Evolutionary conservation across 768 basidiomycete species (phyloP).

Genomic region (Tricholoma terreum): DNA sequence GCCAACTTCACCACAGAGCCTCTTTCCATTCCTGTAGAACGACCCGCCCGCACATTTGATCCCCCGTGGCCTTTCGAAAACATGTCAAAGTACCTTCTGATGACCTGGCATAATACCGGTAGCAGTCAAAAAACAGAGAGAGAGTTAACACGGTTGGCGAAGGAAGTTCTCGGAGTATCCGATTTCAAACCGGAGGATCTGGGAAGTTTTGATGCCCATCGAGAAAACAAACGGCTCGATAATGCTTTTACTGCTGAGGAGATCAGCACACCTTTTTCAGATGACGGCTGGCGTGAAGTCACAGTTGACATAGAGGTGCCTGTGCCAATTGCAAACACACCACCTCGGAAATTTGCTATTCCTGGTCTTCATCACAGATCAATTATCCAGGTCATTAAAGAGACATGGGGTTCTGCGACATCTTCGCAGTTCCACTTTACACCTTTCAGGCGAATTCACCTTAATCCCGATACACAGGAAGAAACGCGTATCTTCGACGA

Average conservation of each 20-base stretch:
- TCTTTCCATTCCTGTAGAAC: background rate
- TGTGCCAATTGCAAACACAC: conserved; percentile 4
- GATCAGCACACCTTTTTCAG: background rate
- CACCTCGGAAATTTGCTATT: conserved; percentile 20
- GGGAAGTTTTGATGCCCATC: conserved; percentile 6
- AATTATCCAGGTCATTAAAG: conserved; percentile 21
- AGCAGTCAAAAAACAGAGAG: background rate
- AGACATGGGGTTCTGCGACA: conserved; percentile 8
- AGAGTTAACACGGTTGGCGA: background rate
- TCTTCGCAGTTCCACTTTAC: conserved; percentile 15
- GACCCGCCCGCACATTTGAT: background rate
- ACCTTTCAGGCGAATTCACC: conserved; percentile 21
- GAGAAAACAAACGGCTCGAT: conserved; percentile 15
- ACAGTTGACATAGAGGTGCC: conserved; percentile 15
- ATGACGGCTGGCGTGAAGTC: conserved; percentile 13
- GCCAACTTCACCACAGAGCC: conserved; percentile 2
- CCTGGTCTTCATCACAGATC: conserved; percentile 20
- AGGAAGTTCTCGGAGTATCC: background rate
- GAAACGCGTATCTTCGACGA: conserved; percentile 22
- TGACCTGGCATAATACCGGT: background rate
- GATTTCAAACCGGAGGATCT: conserved; percentile 13
- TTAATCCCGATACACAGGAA: conserved; percentile 5
- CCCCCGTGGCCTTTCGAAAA: conserved; percentile 18
- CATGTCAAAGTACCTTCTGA: background rate
- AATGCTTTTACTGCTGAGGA: background rate